phyloP scores from a whole-genome alignment of 2,329 filamentous ascomycete species.

The Pseudopyricularia cyperi region DNA sequence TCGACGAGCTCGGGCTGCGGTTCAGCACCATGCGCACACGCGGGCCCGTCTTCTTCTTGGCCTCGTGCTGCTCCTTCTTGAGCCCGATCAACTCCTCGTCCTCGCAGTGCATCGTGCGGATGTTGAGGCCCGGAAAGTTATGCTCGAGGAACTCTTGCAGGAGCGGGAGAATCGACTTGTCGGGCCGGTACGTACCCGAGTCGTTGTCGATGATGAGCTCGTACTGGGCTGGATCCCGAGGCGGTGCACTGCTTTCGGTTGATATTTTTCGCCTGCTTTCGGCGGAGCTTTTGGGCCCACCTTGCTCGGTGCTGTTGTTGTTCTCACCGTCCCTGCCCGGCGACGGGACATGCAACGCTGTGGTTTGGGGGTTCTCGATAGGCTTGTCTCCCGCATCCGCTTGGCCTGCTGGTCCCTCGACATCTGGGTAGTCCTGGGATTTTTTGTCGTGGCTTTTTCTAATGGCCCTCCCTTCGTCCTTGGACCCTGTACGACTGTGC shows the following conservation, averaged over 20 bases:
- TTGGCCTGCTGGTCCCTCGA: not conserved
- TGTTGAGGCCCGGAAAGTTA: slow-evolving; percentile 66
- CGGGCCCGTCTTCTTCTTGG: slow-evolving; percentile 45
- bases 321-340: not conserved
- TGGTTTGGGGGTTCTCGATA: not conserved
- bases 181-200: slow-evolving; percentile 83
- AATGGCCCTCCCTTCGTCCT: not conserved
- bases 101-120: slow-evolving; percentile 67
- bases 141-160: slow-evolving; percentile 56
- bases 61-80: slow-evolving; percentile 62
- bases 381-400: not conserved
- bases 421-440: not conserved
- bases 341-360: not conserved
- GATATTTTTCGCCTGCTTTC: too few species aligned
- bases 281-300: not conserved
- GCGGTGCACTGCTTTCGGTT: slow-evolving; percentile 35
- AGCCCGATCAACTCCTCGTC: slow-evolving; percentile 59
- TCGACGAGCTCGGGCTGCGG: slow-evolving; percentile 32
- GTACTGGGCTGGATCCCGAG: slow-evolving; percentile 45
- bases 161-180: slow-evolving; percentile 59
- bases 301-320: not conserved
- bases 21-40: slow-evolving; percentile 43
- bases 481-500: not conserved
- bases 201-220: slow-evolving; percentile 93
- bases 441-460: not conserved